These are phyloP conservation scores for Pseudonitzschia pungens DNA, from an alignment of 108 stramenopile genomes.

Conservation along the genomic window DNA sequence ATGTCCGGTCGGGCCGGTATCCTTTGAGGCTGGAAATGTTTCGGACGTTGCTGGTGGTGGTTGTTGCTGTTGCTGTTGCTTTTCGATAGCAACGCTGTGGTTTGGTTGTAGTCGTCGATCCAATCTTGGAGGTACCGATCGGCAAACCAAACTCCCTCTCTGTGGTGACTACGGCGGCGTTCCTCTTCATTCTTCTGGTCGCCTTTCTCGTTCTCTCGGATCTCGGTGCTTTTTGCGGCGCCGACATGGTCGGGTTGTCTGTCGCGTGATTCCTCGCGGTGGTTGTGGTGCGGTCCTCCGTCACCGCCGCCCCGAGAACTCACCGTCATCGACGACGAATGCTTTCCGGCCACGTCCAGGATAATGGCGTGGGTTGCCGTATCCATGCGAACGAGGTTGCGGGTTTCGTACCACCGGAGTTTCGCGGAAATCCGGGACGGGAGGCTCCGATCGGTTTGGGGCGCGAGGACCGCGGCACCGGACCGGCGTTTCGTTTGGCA, in stretches of 20 bases:
- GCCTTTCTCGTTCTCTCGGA: too few species aligned
- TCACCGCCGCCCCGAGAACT: background rate
- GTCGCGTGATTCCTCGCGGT: background rate
- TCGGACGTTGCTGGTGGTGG: background rate
- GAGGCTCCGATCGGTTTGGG: background rate
- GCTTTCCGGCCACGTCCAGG: conserved; percentile 26
- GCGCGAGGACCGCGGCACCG: too few species aligned
- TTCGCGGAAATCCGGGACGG: conserved; percentile 2
- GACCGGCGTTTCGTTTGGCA: too few species aligned
- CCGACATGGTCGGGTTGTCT: background rate
- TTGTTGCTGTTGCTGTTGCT: background rate
- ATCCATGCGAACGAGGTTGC: conserved; percentile 5
- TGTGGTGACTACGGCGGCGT: background rate
- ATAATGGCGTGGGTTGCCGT: conserved; percentile 27
- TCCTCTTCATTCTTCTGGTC: too few species aligned
- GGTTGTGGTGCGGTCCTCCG: background rate
- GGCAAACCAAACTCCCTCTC: conserved; percentile 28
- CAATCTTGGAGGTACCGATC: conserved; percentile 23
- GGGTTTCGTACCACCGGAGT: conserved; percentile 1
- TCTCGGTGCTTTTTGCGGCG: too few species aligned
- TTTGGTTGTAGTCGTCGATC: conserved; percentile 17
- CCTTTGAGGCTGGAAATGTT: background rate
- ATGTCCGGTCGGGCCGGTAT: conserved; percentile 23
- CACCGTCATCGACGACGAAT: background rate
- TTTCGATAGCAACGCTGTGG: background rate